Evolutionary conservation across 169 alveolate genomes (phyloP).

Genomic region (Plasmodium yoelii): DNA sequence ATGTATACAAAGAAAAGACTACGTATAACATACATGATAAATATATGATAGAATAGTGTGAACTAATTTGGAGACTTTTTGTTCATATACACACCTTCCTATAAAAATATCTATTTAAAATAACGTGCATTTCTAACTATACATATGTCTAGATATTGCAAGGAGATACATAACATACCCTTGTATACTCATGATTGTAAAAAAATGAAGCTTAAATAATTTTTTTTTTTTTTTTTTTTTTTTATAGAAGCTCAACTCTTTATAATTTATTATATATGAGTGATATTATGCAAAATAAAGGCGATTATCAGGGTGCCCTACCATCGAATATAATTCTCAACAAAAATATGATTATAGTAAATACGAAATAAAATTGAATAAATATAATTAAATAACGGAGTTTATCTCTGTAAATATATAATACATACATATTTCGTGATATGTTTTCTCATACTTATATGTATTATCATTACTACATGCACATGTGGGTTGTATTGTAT

Average conservation of each 20-base stretch:
- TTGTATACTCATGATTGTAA: too few relatives aligned
- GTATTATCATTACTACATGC: neutral
- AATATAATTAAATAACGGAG: too few relatives aligned
- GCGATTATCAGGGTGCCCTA: slow-evolving; percentile 38
- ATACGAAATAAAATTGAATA: neutral
- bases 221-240: neutral
- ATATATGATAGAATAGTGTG: too few relatives aligned
- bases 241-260: slow-evolving; percentile 41
- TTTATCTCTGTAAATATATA: neutral
- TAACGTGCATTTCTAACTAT: too few relatives aligned
- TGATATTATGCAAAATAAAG: slow-evolving; percentile 70
- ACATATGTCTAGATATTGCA: too few relatives aligned
- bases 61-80: too few relatives aligned
- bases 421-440: neutral
- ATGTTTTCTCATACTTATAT: neutral
- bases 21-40: too few relatives aligned
- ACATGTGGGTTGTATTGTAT: neutral
- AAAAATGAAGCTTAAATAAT: neutral
- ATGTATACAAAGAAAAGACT: neutral
- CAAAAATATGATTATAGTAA: slow-evolving; percentile 63
- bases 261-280: slow-evolving; percentile 56
- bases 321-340: slow-evolving; percentile 33
- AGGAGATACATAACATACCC: too few relatives aligned
- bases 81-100: too few relatives aligned
- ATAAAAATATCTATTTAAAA: too few relatives aligned